Percentiles rank a stretch among this genome's conserved stretches.
These are phyloP conservation scores for Prunus kanzakura DNA, from an alignment of 306 rosid genomes.

Conservation along the genomic window DNA sequence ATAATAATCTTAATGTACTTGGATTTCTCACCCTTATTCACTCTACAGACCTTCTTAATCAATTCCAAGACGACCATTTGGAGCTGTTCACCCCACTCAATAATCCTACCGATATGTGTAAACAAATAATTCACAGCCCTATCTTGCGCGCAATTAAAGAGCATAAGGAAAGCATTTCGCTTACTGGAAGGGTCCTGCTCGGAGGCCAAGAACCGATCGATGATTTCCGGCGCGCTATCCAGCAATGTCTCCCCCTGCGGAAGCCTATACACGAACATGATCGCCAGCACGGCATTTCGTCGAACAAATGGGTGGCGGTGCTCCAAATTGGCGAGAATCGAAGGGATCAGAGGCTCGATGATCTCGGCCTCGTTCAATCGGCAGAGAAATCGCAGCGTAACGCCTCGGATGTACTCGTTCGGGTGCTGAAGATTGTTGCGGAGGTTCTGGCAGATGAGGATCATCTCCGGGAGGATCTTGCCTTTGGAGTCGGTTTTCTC, in stretches of 20 bases:
- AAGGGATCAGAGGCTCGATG: conserved; percentile 83
- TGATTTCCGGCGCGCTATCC: conserved; percentile 76
- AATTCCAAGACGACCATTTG: conserved; percentile 87
- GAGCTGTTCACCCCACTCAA: conserved; percentile 86
- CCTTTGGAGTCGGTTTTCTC: conserved; percentile 89
- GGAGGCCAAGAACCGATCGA: conserved; percentile 63
- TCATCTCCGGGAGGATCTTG: conserved; percentile 91
- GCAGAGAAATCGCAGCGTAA: conserved; percentile 84
- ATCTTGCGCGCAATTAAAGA: conserved; percentile 81
- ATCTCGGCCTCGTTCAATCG: conserved; percentile 86
- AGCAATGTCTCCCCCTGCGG: conserved; percentile 84
- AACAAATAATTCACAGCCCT: conserved; percentile 73
- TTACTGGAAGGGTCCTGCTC: conserved; percentile 86
- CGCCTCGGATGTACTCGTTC: conserved; percentile 94
- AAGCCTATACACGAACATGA: conserved; percentile 83
- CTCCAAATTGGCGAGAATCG: conserved; percentile 74
- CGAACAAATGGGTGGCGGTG: conserved; percentile 91
- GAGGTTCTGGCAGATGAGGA: conserved; percentile 92
- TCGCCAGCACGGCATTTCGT: conserved; percentile 73
- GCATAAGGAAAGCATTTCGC: conserved; percentile 95
- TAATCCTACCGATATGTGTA: conserved; percentile 58
- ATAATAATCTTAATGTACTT: conserved; percentile 87
- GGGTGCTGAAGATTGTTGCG: conserved; percentile 91
- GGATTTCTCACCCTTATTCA: conserved; percentile 73
- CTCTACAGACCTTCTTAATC: conserved; percentile 85